Base-by-base conservation (phyloP, 805 yeast species). In the Starmera dryadoides region DNA sequence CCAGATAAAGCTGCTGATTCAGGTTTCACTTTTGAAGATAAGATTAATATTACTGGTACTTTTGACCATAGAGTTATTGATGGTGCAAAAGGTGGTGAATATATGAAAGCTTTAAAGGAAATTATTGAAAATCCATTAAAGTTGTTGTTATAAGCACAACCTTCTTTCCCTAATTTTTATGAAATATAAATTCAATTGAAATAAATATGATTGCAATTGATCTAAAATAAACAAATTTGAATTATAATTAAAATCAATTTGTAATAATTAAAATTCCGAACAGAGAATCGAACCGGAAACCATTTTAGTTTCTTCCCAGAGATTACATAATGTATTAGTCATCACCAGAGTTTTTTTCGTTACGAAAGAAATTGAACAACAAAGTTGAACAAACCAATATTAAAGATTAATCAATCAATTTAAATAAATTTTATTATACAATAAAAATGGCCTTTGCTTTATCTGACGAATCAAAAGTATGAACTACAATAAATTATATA, bases 1-100 rank as follows among this genome's bases (percentile, higher is more conserved):
- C 95, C 91, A 62, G 96, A 94, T 58, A 81, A 81, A 50, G 83
- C 86, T 49, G 79, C 86, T 58, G 95, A 88, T 63, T 79, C 81
- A 54, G 98, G 98, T 28, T 84, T 93, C 64, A 76, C 85, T 39
- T 91, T 93, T 58, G 97, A 88, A 55, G 94, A 86, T 58, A 82
- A 84, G 58, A 83, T 93, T 59, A 85, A 81, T 54, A 76, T 91
- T 63, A 89, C 98, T 41, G 98, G 95, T 68, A 86, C 98, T 39
- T 93, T 93, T 59, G 99, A 93, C 71, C 99, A 93, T 75, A 86
- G 97, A 73, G 82, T 84, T 44, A 81, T 91, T 47, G 99, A 93
- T 60, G 99, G 99, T 60, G 98, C 98, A 40, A 79, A 83, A 55
- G 99, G 95, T 56, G 99, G 95, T 63, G 98, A 93, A 55, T 93